These are phyloP conservation scores for Psidium guajava DNA, from an alignment of 345 rosid genomes.

Conservation along the genomic window DNA sequence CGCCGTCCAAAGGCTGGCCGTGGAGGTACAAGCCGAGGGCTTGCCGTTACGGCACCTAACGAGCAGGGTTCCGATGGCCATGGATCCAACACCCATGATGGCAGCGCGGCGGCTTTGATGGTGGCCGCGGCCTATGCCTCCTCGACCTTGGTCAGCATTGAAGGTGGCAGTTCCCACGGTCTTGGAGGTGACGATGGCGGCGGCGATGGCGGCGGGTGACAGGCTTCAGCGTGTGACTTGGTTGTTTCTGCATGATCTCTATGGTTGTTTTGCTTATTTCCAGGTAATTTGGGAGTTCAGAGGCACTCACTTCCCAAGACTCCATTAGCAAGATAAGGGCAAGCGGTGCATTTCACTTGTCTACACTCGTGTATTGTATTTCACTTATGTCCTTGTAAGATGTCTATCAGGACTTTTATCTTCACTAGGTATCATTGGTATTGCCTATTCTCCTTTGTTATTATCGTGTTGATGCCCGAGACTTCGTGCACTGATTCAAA, in stretches of 20 bases:
- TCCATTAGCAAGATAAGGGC: neutral
- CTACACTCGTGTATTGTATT: neutral
- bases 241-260: neutral
- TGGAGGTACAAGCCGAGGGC: neutral
- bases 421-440: neutral
- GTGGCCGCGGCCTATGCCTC: neutral
- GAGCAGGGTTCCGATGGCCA: neutral
- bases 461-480: neutral
- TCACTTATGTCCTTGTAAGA: neutral
- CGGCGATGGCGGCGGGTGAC: neutral
- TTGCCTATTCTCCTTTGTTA: neutral
- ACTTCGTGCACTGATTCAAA: neutral
- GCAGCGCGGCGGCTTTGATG: neutral
- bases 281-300: neutral
- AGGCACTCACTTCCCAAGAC: neutral
- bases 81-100: neutral
- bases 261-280: neutral
- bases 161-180: neutral
- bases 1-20: neutral
- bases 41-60: neutral
- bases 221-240: neutral
- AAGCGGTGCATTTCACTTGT: neutral
- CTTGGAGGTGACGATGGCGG: neutral
- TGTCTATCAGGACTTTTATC: neutral
- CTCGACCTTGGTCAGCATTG: neutral